Conservation (phyloP, 768 basidiomycete genomes). For the Jaapia argillacea region DNA sequence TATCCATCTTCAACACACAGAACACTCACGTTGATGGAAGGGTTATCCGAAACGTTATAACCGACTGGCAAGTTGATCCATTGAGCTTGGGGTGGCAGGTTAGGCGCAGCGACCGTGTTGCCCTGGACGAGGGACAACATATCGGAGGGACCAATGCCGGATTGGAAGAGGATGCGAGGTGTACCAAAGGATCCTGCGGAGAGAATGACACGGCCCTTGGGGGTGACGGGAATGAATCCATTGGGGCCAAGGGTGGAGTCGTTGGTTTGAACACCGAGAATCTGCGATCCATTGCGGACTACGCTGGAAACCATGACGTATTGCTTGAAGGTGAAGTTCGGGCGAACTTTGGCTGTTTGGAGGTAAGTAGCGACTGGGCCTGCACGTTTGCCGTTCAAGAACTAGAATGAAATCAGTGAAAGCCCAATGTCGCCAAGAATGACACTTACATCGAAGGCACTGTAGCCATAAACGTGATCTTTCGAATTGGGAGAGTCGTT, state of each 20-base stretch:
- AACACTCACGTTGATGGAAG: constrained; percentile 44
- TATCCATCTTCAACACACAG: neutral
- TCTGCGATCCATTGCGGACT: constrained; percentile 42
- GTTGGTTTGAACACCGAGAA: constrained; percentile 54
- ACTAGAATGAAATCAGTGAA: constrained; percentile 7
- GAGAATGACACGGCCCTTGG: constrained; percentile 50
- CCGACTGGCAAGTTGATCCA: constrained; percentile 58
- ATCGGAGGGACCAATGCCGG: constrained; percentile 52
- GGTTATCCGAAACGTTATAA: constrained; percentile 47
- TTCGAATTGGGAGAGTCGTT: constrained; percentile 46
- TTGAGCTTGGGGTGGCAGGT: constrained; percentile 35
- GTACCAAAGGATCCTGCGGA: constrained; percentile 49
- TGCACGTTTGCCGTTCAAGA: constrained; percentile 28
- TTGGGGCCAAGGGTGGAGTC: constrained; percentile 44
- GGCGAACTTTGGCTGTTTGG: constrained; percentile 40
- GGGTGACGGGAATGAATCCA: constrained; percentile 42
- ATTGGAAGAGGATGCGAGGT: constrained; percentile 46
- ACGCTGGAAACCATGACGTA: constrained; percentile 41
- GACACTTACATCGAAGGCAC: constrained; percentile 22
- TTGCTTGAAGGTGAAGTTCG: constrained; percentile 40
- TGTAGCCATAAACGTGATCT: constrained; percentile 52
- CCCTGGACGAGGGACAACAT: constrained; percentile 40
- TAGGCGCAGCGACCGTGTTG: constrained; percentile 33
- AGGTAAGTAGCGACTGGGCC: constrained; percentile 55
- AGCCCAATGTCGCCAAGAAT: neutral